Conservation (phyloP, 305 asterid species). For the Solanum chacoense region DNA sequence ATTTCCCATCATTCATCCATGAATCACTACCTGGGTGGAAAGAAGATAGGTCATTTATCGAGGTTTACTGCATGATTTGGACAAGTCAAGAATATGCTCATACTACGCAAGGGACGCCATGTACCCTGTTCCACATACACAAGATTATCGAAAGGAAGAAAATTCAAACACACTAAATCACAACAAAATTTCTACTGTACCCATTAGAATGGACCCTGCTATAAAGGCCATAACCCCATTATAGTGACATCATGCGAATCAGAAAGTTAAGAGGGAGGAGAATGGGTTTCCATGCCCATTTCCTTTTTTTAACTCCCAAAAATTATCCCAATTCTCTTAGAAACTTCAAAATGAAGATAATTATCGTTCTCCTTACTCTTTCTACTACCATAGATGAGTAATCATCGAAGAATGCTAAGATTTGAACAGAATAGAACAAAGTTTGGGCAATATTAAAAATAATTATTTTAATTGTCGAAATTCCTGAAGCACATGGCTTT, state of each 20-base stretch:
- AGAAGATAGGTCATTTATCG: no score
- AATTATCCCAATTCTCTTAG: background rate
- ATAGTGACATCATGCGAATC: background rate
- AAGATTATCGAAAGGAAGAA: background rate
- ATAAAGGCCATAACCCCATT: background rate
- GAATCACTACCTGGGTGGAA: background rate
- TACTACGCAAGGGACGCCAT: background rate
- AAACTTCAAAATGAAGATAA: background rate
- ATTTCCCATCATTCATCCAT: background rate
- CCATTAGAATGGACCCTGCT: background rate
- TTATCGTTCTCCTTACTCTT: background rate
- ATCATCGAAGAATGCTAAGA: background rate
- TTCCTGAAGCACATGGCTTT: background rate
- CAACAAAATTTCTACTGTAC: background rate
- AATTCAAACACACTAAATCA: background rate
- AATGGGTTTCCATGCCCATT: background rate
- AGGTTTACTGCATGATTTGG: background rate
- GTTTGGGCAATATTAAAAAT: background rate
- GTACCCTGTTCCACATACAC: background rate
- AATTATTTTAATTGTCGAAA: background rate
- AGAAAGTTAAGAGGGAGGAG: background rate
- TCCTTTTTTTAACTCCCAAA: background rate
- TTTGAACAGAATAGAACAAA: background rate
- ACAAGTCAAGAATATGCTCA: background rate
- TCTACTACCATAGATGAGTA: background rate